Base-by-base conservation (phyloP, 768 basidiomycete species). In the Podaxis mareebaensis region DNA sequence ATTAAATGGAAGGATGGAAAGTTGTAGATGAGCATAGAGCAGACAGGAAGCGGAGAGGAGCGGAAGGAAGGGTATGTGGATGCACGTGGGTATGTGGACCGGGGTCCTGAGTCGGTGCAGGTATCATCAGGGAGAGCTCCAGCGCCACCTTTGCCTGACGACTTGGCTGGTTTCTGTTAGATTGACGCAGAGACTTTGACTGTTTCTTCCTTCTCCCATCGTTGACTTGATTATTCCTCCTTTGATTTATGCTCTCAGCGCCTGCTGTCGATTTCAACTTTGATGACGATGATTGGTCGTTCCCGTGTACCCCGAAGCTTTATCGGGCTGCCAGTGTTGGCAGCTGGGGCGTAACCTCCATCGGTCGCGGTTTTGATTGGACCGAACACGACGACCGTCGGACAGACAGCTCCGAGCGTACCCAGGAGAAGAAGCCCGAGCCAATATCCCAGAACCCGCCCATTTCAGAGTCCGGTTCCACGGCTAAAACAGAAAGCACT, bases 291-390 rank as follows among this genome's bases (percentile, higher is more conserved):
- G 89, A 87, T 69, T 91, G 90, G 90, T 79, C 81, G 64, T 69
- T 81, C 28, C 78, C 85, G 46, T 76, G 81, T 33, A 73, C 81
- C 3, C 74, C 81, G 30, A 75, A 75, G 61, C 79, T 88, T 20
- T 86, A 87, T 75, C 79, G 84, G 64, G 77, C 88, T 6, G 82
- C 89, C 44, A 90, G 88, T 64, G 86, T 89, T 58, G 85, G 87
- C 36, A 92, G 91, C 75, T 94, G 91, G 90, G 89, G 89, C 6
- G 91, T 94, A 65, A 93, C 92, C 20, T 91, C 85, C 40, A 88
- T 93, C 53, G 92, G 92, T 11, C 85, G 90, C 53, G 92, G 92
- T 17, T 93, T 92, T 71, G 80, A 91, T 73, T 93, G 92, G 90
- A 81, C 80, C 60, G 52, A 75, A 55, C 73, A 76, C 48, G 79